Evolutionary conservation across 2,329 filamentous ascomycete genomes (phyloP).

Genomic region (Phialophora macrospora): DNA sequence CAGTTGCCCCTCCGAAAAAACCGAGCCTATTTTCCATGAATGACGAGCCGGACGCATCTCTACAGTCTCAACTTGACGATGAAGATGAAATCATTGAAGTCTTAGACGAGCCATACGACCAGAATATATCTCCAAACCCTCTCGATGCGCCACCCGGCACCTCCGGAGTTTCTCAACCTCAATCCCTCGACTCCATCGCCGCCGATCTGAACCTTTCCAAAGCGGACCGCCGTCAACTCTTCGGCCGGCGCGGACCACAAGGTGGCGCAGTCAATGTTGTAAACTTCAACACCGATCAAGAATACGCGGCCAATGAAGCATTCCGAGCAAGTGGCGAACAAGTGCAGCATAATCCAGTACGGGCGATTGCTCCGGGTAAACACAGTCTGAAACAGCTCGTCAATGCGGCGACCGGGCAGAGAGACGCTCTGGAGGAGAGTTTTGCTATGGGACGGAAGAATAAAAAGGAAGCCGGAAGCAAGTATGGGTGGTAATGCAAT

Average conservation of each 20-base stretch:
- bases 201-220: conserved; percentile 78
- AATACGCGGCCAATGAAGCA: conserved; percentile 84
- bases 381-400: conserved; percentile 88
- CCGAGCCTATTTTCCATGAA: conserved; percentile 50
- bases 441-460: conserved; percentile 82
- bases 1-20: conserved; percentile 48
- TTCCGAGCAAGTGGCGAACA: conserved; percentile 72
- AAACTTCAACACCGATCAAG: conserved; percentile 85
- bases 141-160: conserved; percentile 22
- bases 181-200: conserved; percentile 73
- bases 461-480: conserved; percentile 77
- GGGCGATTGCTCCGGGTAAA: conserved; percentile 82
- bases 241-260: conserved; percentile 65
- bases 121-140: conserved; percentile 35
- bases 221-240: conserved; percentile 78
- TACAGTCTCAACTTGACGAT: conserved; percentile 18
- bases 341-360: conserved; percentile 78
- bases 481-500: conserved; percentile 74
- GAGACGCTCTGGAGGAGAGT: conserved; percentile 87
- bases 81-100: conserved; percentile 46
- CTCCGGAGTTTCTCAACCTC: conserved; percentile 40
- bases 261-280: conserved; percentile 66
- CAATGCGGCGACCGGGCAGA: conserved; percentile 78
- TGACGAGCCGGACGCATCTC: conserved; percentile 15
- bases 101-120: conserved; percentile 43